These are phyloP conservation scores for Larix kaempferi DNA, from an alignment of 75 land plant species.

Conservation along the genomic window DNA sequence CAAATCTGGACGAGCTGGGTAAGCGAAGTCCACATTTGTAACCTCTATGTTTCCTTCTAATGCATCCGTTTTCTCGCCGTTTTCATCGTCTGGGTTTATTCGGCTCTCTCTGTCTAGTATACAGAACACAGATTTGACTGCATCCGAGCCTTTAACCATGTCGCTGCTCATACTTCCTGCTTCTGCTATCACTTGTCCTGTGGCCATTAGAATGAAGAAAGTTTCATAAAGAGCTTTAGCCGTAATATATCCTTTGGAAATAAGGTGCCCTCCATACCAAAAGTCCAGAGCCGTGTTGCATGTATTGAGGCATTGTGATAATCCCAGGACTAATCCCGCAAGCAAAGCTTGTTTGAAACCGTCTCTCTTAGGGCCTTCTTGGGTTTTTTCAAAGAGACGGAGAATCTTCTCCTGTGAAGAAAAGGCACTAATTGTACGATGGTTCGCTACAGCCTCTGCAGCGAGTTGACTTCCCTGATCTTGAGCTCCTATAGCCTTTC, in stretches of 20 bases:
- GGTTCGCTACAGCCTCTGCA: conserved; percentile 75
- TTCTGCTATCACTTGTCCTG: conserved; percentile 84
- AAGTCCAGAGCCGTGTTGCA: conserved; percentile 66
- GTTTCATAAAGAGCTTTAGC: conserved; percentile 59
- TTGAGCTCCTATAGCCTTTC: conserved; percentile 52
- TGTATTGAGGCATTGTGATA: conserved; percentile 36
- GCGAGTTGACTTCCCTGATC: conserved; percentile 67
- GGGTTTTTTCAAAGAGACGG: conserved; percentile 37
- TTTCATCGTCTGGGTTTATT: conserved; percentile 64
- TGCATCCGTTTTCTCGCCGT: conserved; percentile 34
- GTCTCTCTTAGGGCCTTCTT: conserved; percentile 41
- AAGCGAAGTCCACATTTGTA: conserved; percentile 59
- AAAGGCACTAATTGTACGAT: conserved; percentile 76
- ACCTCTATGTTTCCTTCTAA: conserved; percentile 50
- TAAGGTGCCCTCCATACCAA: conserved; percentile 79
- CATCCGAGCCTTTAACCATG: conserved; percentile 59
- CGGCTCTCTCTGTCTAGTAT: conserved; percentile 52
- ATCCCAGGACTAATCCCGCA: conserved; percentile 65
- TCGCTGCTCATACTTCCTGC: conserved; percentile 83
- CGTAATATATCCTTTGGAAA: conserved; percentile 32
- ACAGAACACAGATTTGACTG: conserved; percentile 62
- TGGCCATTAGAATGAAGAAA: conserved; percentile 76
- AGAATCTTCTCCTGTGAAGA: conserved; percentile 63
- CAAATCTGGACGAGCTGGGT: conserved; percentile 68
- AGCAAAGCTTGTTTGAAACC: conserved; percentile 44